Base-by-base conservation (phyloP, 495 filamentous ascomycete species). In the Clavariopsis aquatica region DNA sequence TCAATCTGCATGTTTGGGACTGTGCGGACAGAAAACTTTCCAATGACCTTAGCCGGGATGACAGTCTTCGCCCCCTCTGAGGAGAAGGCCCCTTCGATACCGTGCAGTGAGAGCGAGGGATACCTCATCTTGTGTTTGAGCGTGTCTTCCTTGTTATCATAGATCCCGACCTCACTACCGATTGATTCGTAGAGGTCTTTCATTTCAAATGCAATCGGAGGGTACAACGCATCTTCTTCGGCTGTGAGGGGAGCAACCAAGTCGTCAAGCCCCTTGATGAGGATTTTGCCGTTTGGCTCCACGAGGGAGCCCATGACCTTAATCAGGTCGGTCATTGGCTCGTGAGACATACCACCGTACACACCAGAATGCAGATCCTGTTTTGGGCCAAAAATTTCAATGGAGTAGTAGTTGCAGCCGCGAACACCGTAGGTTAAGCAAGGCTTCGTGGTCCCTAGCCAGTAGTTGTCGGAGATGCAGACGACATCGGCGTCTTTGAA, bases 401-500 rank as follows among this genome's bases (percentile, higher is more conserved):
- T 74, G 62, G 85, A 88, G 81, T 98, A 99, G 83, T 98, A 98
- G 77, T 92, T 97, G 85, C 89, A 93, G 13, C 94, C 94, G 46
- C 94, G 89, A n/a, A 99, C 86, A 45, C 95, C 95, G 75, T 99
- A 99, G 12, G 95, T 98, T 59, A 99, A 78, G 70, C 95, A 99
- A 1, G 95, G 95, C 78, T 96, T 96, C 83, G 98, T 90, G 7
- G 94, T 96, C 34, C 94, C 94, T 17, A 99, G 87, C 95, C 95
- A 99, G 86, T 99, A 99, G 82, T 99, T 99, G 77, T 99, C 95
- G 52, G 90, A 95, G 71, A 99, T 99, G 81, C 95, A 98, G 20
- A 96, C 93, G 5, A 93, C 95, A 64, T 99, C 95, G 5, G 91
- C 86, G 67, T 96, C 93, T 68, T 89, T 90, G 79, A 99, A 99